Percentiles rank a stretch among this genome's conserved stretches.
phyloP scores from a whole-genome alignment of 106 monocot genomes.

The Alisma plantagoaquatica region DNA sequence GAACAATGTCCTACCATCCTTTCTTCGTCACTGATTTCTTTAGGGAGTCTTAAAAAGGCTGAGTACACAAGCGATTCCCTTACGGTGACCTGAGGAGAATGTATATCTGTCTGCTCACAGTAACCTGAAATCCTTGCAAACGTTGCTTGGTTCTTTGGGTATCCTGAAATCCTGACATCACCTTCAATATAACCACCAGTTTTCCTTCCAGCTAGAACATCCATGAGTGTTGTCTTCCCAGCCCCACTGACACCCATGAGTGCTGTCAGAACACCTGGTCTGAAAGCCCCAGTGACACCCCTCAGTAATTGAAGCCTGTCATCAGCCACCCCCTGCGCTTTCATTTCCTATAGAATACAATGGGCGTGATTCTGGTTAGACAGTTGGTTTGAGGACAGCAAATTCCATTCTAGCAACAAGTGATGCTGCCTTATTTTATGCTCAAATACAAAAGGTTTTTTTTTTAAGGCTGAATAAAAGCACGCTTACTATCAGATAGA shows the following conservation, averaged over 20 bases:
- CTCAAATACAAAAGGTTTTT: too few species aligned
- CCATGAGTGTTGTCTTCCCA: slow-evolving; percentile 80
- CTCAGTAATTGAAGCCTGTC: slow-evolving; percentile 51
- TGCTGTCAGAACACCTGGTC: slow-evolving; percentile 59
- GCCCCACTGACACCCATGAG: slow-evolving; percentile 79
- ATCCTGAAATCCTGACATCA: slow-evolving; percentile 54
- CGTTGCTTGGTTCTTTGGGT: slow-evolving; percentile 46
- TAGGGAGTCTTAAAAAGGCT: slow-evolving; percentile 53
- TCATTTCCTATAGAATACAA: slow-evolving; percentile 48
- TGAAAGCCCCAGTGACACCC: slow-evolving; percentile 49
- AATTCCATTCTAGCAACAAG: too few species aligned
- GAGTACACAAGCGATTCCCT: slow-evolving; percentile 54
- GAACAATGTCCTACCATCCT: slow-evolving; percentile 25
- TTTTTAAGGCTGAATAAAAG: too few species aligned
- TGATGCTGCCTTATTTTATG: too few species aligned
- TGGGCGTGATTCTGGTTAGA: too few species aligned
- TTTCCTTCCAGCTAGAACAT: slow-evolving; percentile 68
- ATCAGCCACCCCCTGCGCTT: slow-evolving; percentile 38
- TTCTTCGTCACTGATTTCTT: slow-evolving; percentile 28
- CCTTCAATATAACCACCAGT: slow-evolving; percentile 67
- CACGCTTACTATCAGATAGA: too few species aligned
- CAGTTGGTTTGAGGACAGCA: too few species aligned
- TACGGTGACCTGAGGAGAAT: slow-evolving; percentile 65
- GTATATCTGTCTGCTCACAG: slow-evolving; percentile 71
- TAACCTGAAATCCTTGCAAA: slow-evolving; percentile 69